A percentile compares a stretch with the other conserved stretches of the same genome.
phyloP scores from a whole-genome alignment of 345 rosid genomes.

The Mangifera indica region DNA sequence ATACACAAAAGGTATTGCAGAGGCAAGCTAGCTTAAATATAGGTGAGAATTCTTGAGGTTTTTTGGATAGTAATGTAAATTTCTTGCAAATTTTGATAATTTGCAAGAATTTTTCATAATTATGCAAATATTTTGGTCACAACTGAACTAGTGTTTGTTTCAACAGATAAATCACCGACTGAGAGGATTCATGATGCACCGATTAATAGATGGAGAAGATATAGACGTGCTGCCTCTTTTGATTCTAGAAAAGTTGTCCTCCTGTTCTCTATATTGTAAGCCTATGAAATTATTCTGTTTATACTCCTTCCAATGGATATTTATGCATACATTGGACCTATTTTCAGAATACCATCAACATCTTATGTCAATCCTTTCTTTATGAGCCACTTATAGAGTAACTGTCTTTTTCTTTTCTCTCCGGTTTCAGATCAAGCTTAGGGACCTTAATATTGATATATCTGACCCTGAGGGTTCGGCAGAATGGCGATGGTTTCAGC shows the following conservation, averaged over 20 bases:
- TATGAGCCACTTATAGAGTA: background rate
- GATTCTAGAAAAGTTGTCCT: conserved; percentile 86
- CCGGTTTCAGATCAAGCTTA: conserved; percentile 69
- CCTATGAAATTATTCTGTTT: background rate
- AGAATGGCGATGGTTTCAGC: conserved; percentile 43
- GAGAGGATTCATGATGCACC: conserved; percentile 70
- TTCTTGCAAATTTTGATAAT: too few species aligned
- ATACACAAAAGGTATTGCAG: conserved; percentile 65
- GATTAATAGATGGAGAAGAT: conserved; percentile 81
- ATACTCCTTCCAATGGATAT: background rate
- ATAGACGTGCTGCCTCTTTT: conserved; percentile 77
- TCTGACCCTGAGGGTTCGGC: conserved; percentile 78
- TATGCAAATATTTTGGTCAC: too few species aligned
- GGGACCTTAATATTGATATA: conserved; percentile 86
- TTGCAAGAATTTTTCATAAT: too few species aligned
- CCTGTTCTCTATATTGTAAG: conserved; percentile 87
- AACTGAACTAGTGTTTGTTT: conserved; percentile 6
- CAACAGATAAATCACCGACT: conserved; percentile 53
- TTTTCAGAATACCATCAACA: background rate
- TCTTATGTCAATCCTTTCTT: background rate
- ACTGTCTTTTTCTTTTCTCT: background rate
- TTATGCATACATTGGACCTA: background rate
- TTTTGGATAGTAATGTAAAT: background rate
- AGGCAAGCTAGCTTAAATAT: conserved; percentile 77
- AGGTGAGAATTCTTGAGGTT: conserved; percentile 43